Percentiles rank a stretch among this genome's conserved stretches.
These are phyloP conservation scores for Suhomyces yuchorum DNA, from an alignment of 1,139 yeast genomes.

Conservation along the genomic window DNA sequence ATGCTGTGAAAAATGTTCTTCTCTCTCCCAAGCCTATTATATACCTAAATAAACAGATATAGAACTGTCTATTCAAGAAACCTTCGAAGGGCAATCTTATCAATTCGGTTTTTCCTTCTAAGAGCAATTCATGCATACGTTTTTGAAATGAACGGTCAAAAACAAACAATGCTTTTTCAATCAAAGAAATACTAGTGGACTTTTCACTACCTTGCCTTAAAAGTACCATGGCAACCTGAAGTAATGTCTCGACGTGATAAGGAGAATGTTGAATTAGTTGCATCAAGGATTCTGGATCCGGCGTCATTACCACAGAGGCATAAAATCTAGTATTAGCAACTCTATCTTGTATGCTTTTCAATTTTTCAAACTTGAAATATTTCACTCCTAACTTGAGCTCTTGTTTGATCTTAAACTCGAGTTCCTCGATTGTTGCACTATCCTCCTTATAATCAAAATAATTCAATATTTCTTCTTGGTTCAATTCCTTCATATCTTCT, in stretches of 20 bases:
- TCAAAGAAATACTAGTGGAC: slow-evolving; percentile 65
- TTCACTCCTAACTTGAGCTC: slow-evolving; percentile 53
- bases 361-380: slow-evolving; percentile 55
- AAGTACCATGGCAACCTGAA: slow-evolving; percentile 76
- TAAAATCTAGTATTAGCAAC: slow-evolving; percentile 63
- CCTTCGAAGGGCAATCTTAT: slow-evolving; percentile 75
- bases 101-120: slow-evolving; percentile 58
- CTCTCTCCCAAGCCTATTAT: slow-evolving; percentile 72
- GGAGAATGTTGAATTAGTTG: slow-evolving; percentile 60
- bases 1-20: slow-evolving; percentile 77
- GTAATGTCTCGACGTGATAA: slow-evolving; percentile 74
- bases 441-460: slow-evolving; percentile 46
- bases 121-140: slow-evolving; percentile 44
- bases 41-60: slow-evolving; percentile 71
- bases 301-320: slow-evolving; percentile 65
- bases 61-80: slow-evolving; percentile 76
- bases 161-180: slow-evolving; percentile 76
- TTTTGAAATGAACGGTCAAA: slow-evolving; percentile 63
- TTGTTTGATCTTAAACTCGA: slow-evolving; percentile 41
- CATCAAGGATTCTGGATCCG: slow-evolving; percentile 71
- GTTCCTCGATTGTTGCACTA: slow-evolving; percentile 29
- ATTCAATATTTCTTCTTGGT: slow-evolving; percentile 40
- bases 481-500: slow-evolving; percentile 60
- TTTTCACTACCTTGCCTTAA: slow-evolving; percentile 76
- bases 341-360: slow-evolving; percentile 40